phyloP scores from a whole-genome alignment of 306 rosid species.

The Cicer judaicum region DNA sequence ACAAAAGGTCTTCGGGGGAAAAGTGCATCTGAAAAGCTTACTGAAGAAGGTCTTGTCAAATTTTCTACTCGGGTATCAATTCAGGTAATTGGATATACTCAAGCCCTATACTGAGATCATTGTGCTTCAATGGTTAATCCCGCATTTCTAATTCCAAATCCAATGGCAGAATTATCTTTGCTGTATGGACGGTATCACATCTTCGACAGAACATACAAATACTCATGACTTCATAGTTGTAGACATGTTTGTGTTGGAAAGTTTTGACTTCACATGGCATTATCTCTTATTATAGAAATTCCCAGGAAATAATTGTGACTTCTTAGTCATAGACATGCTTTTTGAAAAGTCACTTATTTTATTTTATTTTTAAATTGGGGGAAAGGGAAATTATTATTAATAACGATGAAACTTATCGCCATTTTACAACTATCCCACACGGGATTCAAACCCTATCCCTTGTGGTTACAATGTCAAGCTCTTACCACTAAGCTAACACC shows the following conservation, averaged over 20 bases:
- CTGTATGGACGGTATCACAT: slow-evolving; percentile 11
- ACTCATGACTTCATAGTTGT: slow-evolving; percentile 14
- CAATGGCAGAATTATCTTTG: slow-evolving; percentile 18
- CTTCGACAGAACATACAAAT: slow-evolving; percentile 33
- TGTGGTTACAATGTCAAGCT: too few species aligned
- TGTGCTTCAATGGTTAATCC: slow-evolving; percentile 20
- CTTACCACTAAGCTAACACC: too few species aligned
- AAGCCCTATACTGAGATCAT: slow-evolving; percentile 21
- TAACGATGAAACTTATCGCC: too few species aligned
- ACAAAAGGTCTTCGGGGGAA: slow-evolving; percentile 81
- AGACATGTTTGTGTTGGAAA: slow-evolving; percentile 15
- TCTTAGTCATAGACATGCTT: neutral
- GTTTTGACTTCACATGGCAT: slow-evolving; percentile 13
- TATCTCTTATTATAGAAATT: slow-evolving; percentile 25
- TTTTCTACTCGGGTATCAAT: slow-evolving; percentile 87
- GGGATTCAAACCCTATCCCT: too few species aligned
- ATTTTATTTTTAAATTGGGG: too few species aligned
- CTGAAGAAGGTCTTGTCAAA: slow-evolving; percentile 94
- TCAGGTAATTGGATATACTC: slow-evolving; percentile 68
- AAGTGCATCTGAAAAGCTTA: slow-evolving; percentile 81
- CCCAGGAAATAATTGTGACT: neutral
- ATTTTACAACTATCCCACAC: too few species aligned
- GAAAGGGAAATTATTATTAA: too few species aligned
- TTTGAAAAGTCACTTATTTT: slow-evolving; percentile 6
- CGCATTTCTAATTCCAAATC: slow-evolving; percentile 11